phyloP scores from a whole-genome alignment of 2,329 filamentous ascomycete species.

The Cordyceps cateniannulata region DNA sequence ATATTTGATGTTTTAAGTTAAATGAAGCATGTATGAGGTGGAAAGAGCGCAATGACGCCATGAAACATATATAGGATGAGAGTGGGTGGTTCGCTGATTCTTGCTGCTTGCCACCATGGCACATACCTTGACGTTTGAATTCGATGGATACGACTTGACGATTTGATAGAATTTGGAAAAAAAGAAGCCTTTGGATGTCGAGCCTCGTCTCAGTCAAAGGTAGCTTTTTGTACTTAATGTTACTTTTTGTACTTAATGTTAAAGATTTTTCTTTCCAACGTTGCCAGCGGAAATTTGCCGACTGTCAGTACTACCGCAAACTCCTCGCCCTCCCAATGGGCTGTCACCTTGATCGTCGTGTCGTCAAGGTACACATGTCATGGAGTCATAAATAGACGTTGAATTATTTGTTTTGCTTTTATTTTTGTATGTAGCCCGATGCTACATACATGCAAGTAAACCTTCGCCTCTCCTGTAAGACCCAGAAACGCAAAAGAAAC shows the following conservation, averaged over 20 bases:
- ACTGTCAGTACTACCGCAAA: not conserved
- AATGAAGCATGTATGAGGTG: not conserved
- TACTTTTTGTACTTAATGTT: no score
- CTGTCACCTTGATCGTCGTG: not conserved
- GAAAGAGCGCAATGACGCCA: not conserved
- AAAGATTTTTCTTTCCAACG: not conserved
- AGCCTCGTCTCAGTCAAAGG: not conserved
- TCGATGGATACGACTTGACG: constrained; percentile 3
- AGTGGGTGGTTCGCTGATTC: not conserved
- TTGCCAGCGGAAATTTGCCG: not conserved
- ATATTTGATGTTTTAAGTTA: not conserved
- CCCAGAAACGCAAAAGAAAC: constrained; percentile 55
- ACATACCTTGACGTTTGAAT: constrained; percentile 10
- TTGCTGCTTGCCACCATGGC: not conserved
- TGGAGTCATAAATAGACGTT: constrained; percentile 7
- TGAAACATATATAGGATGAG: not conserved
- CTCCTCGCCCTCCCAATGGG: not conserved
- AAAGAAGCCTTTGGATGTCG: not conserved
- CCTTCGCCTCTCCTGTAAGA: constrained; percentile 55
- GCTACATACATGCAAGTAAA: constrained; percentile 56
- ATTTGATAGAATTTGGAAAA: constrained; percentile 5
- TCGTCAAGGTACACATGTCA: not conserved
- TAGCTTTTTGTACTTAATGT: not conserved
- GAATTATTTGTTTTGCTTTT: constrained; percentile 32
- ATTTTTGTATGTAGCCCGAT: constrained; percentile 34